These are phyloP conservation scores for Penicillium sp. DNA, from an alignment of 2,329 filamentous ascomycete genomes.

Conservation along the genomic window DNA sequence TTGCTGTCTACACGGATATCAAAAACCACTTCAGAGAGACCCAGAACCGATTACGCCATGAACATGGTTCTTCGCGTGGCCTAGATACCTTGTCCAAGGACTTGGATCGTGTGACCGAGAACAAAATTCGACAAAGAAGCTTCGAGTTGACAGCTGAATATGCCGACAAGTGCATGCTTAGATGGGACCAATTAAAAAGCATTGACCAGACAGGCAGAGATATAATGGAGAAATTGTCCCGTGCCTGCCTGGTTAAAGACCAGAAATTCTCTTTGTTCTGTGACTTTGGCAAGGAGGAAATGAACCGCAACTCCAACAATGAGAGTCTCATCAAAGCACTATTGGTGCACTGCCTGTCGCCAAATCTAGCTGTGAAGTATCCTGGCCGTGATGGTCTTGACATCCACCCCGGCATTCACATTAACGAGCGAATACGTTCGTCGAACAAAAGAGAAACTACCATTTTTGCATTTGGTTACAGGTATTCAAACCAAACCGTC, in stretches of 20 bases:
- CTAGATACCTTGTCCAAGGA: too few species aligned
- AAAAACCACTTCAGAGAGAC: too few species aligned
- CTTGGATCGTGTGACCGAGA: too few species aligned
- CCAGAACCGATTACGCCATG: too few species aligned
- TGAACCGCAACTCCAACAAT: constrained; percentile 51
- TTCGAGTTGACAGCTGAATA: background rate
- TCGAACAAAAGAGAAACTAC: background rate
- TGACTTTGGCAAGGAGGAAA: constrained; percentile 12
- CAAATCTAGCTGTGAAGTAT: constrained; percentile 44
- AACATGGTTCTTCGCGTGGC: too few species aligned
- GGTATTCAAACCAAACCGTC: background rate
- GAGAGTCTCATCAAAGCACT: constrained; percentile 50
- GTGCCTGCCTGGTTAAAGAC: too few species aligned
- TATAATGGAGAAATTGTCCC: too few species aligned
- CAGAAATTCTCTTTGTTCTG: constrained; percentile 25
- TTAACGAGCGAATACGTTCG: too few species aligned
- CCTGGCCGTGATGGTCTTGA: background rate
- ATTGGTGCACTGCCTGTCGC: constrained; percentile 47
- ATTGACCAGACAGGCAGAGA: background rate
- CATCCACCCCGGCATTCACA: background rate
- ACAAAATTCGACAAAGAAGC: too few species aligned
- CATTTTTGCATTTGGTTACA: background rate
- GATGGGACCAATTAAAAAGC: background rate
- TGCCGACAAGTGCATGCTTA: background rate
- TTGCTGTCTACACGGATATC: too few species aligned